Evolutionary conservation across 73 alveolate species (phyloP).

Genomic region (Stentor roeselii): DNA sequence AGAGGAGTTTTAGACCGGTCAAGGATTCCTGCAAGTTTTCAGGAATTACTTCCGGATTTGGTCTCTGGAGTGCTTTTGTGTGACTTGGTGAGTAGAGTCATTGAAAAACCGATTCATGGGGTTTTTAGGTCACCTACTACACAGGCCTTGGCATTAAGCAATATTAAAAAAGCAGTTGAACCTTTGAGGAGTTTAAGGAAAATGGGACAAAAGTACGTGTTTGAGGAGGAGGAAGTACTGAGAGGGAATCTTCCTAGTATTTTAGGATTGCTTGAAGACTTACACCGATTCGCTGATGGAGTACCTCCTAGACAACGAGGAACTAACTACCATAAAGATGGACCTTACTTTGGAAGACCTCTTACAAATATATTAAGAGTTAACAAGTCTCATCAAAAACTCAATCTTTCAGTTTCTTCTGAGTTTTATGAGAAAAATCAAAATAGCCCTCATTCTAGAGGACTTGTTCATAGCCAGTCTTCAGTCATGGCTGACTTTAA

Average conservation of each 20-base stretch:
- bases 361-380: not conserved
- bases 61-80: slow-evolving; percentile 47
- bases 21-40: not conserved
- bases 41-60: slow-evolving; percentile 31
- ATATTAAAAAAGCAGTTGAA: slow-evolving; percentile 46
- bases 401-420: not conserved
- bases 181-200: slow-evolving; percentile 36
- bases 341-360: slow-evolving; percentile 56
- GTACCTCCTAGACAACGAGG: slow-evolving; percentile 56
- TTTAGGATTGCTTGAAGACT: slow-evolving; percentile 61
- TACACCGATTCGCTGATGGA: slow-evolving; percentile 66
- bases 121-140: slow-evolving; percentile 59
- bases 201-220: slow-evolving; percentile 57
- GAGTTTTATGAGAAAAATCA: not conserved
- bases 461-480: not conserved
- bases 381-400: not conserved
- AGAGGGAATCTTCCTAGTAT: slow-evolving; percentile 43
- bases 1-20: slow-evolving; percentile 9
- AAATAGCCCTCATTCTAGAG: not conserved
- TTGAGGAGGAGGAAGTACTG: slow-evolving; percentile 54
- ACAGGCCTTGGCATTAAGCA: slow-evolving; percentile 43
- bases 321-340: slow-evolving; percentile 45
- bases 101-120: slow-evolving; percentile 45
- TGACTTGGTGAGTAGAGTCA: slow-evolving; percentile 36
- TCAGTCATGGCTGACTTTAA: slow-evolving; percentile 5